Evolutionary conservation across 73 alveolate genomes (phyloP), one percentile per base, ranked within the genome.

Genomic region (Blepharisma japonicum): DNA sequence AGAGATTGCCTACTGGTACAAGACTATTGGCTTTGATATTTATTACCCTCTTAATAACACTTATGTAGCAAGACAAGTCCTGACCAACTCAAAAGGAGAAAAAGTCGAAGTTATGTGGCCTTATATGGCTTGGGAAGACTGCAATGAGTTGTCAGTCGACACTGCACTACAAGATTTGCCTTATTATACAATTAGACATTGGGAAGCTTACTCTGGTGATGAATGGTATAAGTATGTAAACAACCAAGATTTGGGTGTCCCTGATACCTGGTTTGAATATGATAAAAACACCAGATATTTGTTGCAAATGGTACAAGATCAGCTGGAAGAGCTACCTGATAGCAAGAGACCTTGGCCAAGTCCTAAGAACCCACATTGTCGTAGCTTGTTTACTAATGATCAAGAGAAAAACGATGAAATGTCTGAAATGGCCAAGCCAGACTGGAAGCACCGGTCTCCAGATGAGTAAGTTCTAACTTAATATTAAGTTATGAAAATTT

Each of bases 201-300:
- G 98, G 98, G 98, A 92, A 91, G 91, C 94, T 32, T 91, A 90
- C 83, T 90, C 95, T 38, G 86, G 92, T 85, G 96, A 92, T 72
- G 98, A 92, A n/a, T 70, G 80, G 80, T 70, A 70, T 25, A 70
- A 70, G 66, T 70, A 70, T 45, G 80, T 39, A 23, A 89, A 92
- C 39, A 95, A 92, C 81, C 83, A 87, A 53, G 98, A 92, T 79
- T 80, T 92, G 84, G 95, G 95, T 54, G 95, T 92, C 18, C 98
- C 98, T 20, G 89, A 86, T 84, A 78, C 98, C 6, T 92, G 96
- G 96, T 92, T 92, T 81, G 98, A 92, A 79, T 92, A 92, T 68
- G 98, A 92, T 78, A 55, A 67, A 56, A 70, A 70, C 5, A 38
- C 66, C n/a, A 89, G 86, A 53, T 66, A 54, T 71, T 71, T 86